Conservation (phyloP, 2,329 filamentous ascomycete species). For the Lecanicillium sp. region DNA sequence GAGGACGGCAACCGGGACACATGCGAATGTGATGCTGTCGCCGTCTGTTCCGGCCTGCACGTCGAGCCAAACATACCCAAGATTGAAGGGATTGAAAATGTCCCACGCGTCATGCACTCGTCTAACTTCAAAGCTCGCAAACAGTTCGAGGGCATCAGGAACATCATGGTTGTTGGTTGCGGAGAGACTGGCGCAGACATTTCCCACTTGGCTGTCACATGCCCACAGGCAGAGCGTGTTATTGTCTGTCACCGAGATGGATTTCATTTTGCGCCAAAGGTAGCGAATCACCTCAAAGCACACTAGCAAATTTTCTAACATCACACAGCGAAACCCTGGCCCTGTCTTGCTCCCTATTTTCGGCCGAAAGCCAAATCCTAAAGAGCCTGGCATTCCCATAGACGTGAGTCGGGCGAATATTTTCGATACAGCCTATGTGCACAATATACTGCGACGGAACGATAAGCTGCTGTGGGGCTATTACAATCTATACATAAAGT, state of each 20-base stretch:
- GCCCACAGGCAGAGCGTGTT: constrained; percentile 24
- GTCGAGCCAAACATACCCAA: constrained; percentile 26
- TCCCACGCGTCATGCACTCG: constrained; percentile 31
- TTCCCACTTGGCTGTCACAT: constrained; percentile 31
- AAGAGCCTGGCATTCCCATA: constrained; percentile 27
- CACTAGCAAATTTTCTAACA: not conserved
- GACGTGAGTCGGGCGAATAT: constrained; percentile 33
- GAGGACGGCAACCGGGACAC: not conserved
- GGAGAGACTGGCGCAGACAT: constrained; percentile 37
- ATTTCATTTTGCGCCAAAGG: constrained; percentile 32
- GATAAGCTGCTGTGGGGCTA: constrained; percentile 29
- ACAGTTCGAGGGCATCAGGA: constrained; percentile 29
- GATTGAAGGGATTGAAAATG: constrained; percentile 27
- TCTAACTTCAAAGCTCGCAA: constrained; percentile 29
- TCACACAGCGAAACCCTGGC: constrained; percentile 11
- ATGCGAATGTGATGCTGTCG: constrained; percentile 33
- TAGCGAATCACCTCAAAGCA: too few relatives aligned
- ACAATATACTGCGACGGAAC: constrained; percentile 27
- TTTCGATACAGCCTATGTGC: constrained; percentile 38
- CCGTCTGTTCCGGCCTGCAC: constrained; percentile 34
- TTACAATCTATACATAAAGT: constrained; percentile 31
- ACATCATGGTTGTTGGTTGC: constrained; percentile 32
- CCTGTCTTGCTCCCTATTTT: constrained; percentile 13
- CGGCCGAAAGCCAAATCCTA: constrained; percentile 8
- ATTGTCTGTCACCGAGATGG: constrained; percentile 33